Evolutionary conservation across 805 yeast species (phyloP).

Genomic region (Ogataea haglerorum): DNA sequence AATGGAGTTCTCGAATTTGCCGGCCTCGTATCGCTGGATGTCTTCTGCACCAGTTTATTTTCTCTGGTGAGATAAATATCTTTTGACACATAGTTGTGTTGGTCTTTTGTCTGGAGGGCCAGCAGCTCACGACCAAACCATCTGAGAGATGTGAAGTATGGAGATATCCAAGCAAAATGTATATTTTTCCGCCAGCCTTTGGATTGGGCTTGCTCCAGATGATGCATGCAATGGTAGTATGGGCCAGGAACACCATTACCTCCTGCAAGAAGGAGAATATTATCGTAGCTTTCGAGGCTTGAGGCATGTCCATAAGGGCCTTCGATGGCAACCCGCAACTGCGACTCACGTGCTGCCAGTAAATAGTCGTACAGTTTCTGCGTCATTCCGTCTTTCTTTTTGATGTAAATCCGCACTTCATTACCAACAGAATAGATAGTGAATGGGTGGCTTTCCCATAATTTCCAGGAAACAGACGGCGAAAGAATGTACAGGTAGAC

Average conservation of each 20-base stretch:
- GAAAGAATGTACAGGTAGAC: constrained; percentile 48
- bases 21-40: neutral
- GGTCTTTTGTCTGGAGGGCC: constrained; percentile 17
- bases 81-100: constrained; percentile 14
- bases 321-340: constrained; percentile 39
- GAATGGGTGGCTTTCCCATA: constrained; percentile 69
- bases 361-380: constrained; percentile 32
- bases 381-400: constrained; percentile 51
- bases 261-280: constrained; percentile 48
- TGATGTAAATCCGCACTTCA: constrained; percentile 40
- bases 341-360: constrained; percentile 13
- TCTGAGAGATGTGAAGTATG: constrained; percentile 35
- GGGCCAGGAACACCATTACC: constrained; percentile 61
- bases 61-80: constrained; percentile 25
- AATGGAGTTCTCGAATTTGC: constrained; percentile 5
- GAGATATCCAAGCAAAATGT: constrained; percentile 46
- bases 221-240: constrained; percentile 40
- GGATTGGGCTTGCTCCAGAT: constrained; percentile 10
- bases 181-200: constrained; percentile 17
- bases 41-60: neutral
- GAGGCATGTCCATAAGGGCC: constrained; percentile 52
- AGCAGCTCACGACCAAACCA: constrained; percentile 46
- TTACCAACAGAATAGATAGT: constrained; percentile 34
- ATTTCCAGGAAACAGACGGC: constrained; percentile 30
- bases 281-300: constrained; percentile 40